Conservation (phyloP, 495 filamentous ascomycete genomes). For the Penicillium chermesinum region DNA sequence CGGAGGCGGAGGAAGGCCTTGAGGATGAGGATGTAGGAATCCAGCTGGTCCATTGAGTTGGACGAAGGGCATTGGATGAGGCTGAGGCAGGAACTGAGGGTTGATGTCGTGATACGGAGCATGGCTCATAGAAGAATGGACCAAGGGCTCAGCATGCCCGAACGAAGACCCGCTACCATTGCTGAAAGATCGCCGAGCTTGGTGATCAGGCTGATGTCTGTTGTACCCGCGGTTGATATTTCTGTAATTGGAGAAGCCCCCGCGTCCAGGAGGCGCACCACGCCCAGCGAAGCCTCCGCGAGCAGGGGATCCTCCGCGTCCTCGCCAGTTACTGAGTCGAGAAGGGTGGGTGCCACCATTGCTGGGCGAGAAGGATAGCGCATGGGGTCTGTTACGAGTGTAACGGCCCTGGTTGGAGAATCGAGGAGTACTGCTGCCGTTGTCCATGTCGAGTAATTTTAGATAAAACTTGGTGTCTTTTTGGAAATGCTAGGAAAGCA, state of each 20-base stretch:
- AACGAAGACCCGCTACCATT: neutral
- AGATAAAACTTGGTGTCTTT: conserved; percentile 11
- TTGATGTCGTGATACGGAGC: neutral
- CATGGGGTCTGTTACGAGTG: neutral
- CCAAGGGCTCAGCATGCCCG: neutral
- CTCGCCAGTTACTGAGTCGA: neutral
- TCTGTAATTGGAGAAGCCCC: neutral
- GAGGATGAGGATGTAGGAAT: neutral
- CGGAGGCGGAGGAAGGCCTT: neutral
- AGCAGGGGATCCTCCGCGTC: neutral
- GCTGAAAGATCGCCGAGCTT: neutral
- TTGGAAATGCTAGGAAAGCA: conserved; percentile 9
- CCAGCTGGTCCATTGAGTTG: neutral
- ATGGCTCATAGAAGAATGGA: neutral
- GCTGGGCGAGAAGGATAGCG: neutral
- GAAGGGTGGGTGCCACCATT: neutral
- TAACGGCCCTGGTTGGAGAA: neutral
- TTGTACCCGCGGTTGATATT: neutral
- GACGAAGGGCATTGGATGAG: neutral
- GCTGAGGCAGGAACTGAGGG: neutral
- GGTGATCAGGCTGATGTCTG: neutral
- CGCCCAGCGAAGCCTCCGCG: neutral
- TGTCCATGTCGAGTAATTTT: conserved; percentile 5
- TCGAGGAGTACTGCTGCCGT: too few species aligned
- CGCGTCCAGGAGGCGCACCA: neutral